Percentiles rank a stretch among this genome's conserved stretches.
Evolutionary conservation across 129 eudicot species (phyloP).

Genomic region (Deinandra increscens): DNA sequence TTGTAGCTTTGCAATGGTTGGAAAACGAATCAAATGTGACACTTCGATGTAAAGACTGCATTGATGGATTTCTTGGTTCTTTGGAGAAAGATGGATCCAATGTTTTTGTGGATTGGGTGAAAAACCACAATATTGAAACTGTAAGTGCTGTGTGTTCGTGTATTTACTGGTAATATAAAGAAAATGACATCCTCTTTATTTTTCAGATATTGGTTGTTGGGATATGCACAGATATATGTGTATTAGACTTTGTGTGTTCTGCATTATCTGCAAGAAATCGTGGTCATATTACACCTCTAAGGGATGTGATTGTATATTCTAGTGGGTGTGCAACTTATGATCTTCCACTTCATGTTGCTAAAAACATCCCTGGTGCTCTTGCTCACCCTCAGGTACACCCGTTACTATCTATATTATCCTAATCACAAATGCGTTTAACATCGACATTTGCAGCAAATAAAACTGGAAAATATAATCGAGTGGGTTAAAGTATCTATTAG

Average conservation of each 20-base stretch:
- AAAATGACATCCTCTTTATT: constrained; percentile 7
- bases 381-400: constrained; percentile 88
- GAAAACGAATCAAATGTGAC: constrained; percentile 75
- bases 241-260: constrained; percentile 78
- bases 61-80: constrained; percentile 87
- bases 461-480: not conserved
- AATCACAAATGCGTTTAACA: not conserved
- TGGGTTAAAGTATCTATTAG: not conserved
- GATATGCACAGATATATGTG: constrained; percentile 89
- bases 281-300: constrained; percentile 54
- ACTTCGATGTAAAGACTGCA: constrained; percentile 76
- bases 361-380: constrained; percentile 54
- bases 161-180: not conserved
- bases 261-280: constrained; percentile 86
- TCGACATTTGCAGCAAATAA: not conserved
- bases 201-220: constrained; percentile 77
- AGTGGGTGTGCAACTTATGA: constrained; percentile 80
- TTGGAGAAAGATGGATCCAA: constrained; percentile 78
- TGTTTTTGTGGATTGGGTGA: constrained; percentile 83
- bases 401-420: not conserved
- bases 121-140: constrained; percentile 58
- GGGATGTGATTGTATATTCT: constrained; percentile 77
- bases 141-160: constrained; percentile 47
- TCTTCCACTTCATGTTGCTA: constrained; percentile 66
- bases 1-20: constrained; percentile 68